Percentiles rank a stretch among this genome's conserved stretches.
Conservation (phyloP, 169 alveolate species). For the Plasmodium sp. region DNA sequence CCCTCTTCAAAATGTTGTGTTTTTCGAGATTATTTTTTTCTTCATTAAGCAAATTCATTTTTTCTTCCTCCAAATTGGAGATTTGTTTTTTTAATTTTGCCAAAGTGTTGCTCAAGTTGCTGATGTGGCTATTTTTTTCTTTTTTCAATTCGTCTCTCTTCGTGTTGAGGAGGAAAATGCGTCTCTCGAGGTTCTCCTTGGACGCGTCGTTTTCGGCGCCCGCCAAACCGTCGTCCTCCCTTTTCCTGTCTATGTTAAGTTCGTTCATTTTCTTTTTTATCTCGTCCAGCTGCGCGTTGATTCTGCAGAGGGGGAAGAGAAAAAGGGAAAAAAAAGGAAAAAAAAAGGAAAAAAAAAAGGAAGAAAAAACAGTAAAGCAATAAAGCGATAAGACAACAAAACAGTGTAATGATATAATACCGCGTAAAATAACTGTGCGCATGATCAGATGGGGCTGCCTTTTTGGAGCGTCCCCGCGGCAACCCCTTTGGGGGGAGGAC, state of each 20-base stretch:
- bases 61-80: constrained; percentile 26
- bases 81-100: constrained; percentile 39
- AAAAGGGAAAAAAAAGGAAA: not conserved
- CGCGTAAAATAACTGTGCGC: too few relatives aligned
- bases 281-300: constrained; percentile 23
- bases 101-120: not conserved
- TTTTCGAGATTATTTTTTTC: constrained; percentile 43
- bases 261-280: constrained; percentile 53
- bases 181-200: constrained; percentile 27
- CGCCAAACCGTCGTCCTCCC: not conserved
- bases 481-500: not conserved
- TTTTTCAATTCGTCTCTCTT: constrained; percentile 56
- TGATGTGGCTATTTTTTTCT: constrained; percentile 52
- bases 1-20: constrained; percentile 22
- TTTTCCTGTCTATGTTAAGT: constrained; percentile 16
- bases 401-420: too few relatives aligned
- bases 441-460: too few relatives aligned
- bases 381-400: too few relatives aligned
- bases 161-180: constrained; percentile 26
- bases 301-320: not conserved
- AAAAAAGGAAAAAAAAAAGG: too few relatives aligned
- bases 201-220: not conserved
- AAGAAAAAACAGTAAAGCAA: too few relatives aligned
- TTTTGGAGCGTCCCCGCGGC: not conserved
- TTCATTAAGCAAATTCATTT: constrained; percentile 37